Evolutionary conservation across 306 rosid species (phyloP), one percentile per base, ranked within the genome.

Genomic region (Mucuna pruriens): DNA sequence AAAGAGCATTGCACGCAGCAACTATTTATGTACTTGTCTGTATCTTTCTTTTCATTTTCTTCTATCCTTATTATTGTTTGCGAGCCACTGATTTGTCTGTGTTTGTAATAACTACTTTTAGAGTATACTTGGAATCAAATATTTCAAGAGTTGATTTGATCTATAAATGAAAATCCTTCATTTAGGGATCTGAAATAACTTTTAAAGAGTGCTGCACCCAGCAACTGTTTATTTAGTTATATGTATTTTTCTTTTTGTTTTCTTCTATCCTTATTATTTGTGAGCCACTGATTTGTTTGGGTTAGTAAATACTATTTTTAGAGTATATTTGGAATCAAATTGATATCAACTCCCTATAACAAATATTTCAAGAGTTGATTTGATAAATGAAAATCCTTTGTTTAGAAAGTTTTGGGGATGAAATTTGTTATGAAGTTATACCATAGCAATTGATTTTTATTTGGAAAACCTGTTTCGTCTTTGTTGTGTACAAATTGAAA

Each of bases 321-420:
- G 22, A 36, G 13, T 58, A 11, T 74, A 38, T 54, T 74, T 54
- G 36, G 34, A 74, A 52, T 74, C 34, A 57, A n/a, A n/a, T n/a
- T n/a, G n/a, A n/a, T n/a, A n/a, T n/a, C n/a, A n/a, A n/a, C n/a
- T n/a, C n/a, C n/a, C n/a, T n/a, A n/a, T n/a, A n/a, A n/a, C n/a
- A n/a, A 74, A 22, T 55, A 61, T 45, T 44, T 75, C 58, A 51
- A 51, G 10, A 51, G 58, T 51, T 51, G 58, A 13, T 72, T 72
- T 33, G 45, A 17, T 3, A 44, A 23, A 46, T 9, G 11, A 72
- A 51, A 39, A 72, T 72, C 1, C 4, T 15, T 15, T 7, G 15
- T 45, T 46, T 48, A 48, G 61, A 9, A 51, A 22, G 33, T 72
- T 46, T 49, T 51, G n/a, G 6, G 7, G 1, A n/a, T 17, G 51